Evolutionary conservation across 2,329 filamentous ascomycete species (phyloP).

Genomic region (Arthrobotrys sinensis): DNA sequence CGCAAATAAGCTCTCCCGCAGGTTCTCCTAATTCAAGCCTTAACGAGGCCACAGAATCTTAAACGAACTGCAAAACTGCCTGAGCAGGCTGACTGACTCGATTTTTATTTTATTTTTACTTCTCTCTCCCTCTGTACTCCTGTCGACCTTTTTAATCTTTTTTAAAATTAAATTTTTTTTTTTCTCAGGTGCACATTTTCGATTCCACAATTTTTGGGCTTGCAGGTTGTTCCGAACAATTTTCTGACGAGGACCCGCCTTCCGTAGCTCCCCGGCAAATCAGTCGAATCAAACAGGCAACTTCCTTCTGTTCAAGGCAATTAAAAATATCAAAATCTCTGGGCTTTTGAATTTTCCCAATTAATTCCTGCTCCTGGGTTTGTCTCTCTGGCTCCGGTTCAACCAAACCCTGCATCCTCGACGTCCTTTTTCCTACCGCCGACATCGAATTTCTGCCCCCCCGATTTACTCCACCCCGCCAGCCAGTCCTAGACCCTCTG

Average conservation of each 20-base stretch:
- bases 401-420: slow-evolving; percentile 23
- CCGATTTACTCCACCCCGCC: slow-evolving; percentile 37
- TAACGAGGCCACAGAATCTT: slow-evolving; percentile 15
- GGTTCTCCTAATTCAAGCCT: slow-evolving; percentile 7
- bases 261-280: slow-evolving; percentile 58
- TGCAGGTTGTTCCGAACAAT: slow-evolving; percentile 30
- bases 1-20: slow-evolving; percentile 22
- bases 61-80: slow-evolving; percentile 3
- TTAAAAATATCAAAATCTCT: slow-evolving; percentile 12
- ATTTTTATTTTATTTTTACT: not conserved
- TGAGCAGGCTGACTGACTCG: slow-evolving; percentile 22
- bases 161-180: not conserved
- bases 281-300: slow-evolving; percentile 36
- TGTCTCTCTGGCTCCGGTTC: slow-evolving; percentile 1
- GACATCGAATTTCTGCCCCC: slow-evolving; percentile 33
- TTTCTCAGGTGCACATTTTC: not conserved
- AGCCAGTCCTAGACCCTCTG: slow-evolving; percentile 33
- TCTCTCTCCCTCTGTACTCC: not conserved
- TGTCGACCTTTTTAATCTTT: not conserved
- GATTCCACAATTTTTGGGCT: not conserved
- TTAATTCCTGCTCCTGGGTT: slow-evolving; percentile 24
- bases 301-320: slow-evolving; percentile 57
- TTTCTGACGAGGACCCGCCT: slow-evolving; percentile 50
- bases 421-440: slow-evolving; percentile 33
- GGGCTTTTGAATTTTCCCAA: not conserved